These are phyloP conservation scores for Skeletonema tropicum DNA, from an alignment of 108 stramenopile genomes.

Conservation along the genomic window DNA sequence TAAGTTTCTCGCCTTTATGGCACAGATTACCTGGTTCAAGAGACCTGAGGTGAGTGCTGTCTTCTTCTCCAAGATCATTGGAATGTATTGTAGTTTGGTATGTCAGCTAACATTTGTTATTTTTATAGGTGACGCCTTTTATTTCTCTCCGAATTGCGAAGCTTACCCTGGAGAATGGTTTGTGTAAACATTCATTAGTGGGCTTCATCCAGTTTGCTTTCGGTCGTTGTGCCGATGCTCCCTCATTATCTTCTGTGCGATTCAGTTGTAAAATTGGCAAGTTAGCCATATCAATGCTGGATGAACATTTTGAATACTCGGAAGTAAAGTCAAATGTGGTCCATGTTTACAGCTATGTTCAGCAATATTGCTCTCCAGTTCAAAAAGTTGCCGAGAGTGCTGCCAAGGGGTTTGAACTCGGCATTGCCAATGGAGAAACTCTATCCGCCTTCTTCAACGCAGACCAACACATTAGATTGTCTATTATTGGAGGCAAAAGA, in stretches of 20 bases:
- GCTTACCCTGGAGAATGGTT: slow-evolving; percentile 1
- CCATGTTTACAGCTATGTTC: neutral
- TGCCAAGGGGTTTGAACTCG: slow-evolving; percentile 22
- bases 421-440: slow-evolving; percentile 19
- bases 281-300: neutral
- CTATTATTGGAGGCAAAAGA: slow-evolving; percentile 20
- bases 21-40: neutral
- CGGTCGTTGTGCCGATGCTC: neutral
- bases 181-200: slow-evolving; percentile 4
- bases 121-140: neutral
- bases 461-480: neutral
- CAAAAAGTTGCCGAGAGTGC: neutral
- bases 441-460: slow-evolving; percentile 17
- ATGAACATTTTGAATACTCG: neutral
- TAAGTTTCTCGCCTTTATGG: neutral
- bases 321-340: neutral
- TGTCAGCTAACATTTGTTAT: neutral
- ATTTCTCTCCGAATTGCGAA: neutral
- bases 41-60: neutral
- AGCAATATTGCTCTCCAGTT: neutral
- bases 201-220: neutral
- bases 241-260: neutral
- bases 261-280: neutral
- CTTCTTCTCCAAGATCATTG: neutral
- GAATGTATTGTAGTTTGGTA: neutral